These are phyloP conservation scores for Conidiobolus incongruus DNA, from an alignment of 371 early-diverging fungal species.

Conservation along the genomic window DNA sequence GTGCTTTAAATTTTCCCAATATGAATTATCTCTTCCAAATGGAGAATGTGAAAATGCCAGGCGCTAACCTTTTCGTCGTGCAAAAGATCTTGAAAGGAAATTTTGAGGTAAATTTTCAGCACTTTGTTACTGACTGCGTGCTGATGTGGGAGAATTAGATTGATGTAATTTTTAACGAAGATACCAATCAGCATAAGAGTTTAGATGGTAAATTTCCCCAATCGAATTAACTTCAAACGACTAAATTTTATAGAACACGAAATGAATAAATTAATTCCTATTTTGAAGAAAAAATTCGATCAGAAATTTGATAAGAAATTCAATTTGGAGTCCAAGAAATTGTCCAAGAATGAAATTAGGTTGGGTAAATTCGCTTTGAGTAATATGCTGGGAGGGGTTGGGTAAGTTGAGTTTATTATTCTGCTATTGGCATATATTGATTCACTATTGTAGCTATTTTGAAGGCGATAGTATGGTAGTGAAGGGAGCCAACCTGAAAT, in stretches of 20 bases:
- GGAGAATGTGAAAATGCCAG: constrained; percentile 11
- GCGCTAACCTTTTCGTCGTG: constrained; percentile 22
- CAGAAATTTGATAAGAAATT: constrained; percentile 52
- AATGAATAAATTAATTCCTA: neutral
- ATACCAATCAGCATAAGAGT: neutral
- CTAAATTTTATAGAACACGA: neutral
- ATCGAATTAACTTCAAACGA: neutral
- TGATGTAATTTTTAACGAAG: neutral
- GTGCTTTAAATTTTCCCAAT: neutral
- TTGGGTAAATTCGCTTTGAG: constrained; percentile 57
- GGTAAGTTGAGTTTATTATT: constrained; percentile 17
- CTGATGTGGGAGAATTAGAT: neutral
- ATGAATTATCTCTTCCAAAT: constrained; percentile 11
- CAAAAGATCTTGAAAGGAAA: constrained; percentile 27
- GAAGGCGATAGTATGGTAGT: constrained; percentile 22
- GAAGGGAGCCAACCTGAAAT: neutral
- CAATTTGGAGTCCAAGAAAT: constrained; percentile 37
- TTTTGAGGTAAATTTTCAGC: constrained; percentile 21
- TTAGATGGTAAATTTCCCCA: neutral
- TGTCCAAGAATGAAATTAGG: constrained; percentile 21
- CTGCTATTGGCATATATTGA: neutral
- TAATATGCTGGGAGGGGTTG: constrained; percentile 80
- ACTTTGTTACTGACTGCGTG: neutral
- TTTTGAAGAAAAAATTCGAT: constrained; percentile 22
- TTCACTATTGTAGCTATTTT: constrained; percentile 16